Percentiles rank a stretch among this genome's conserved stretches.
These are phyloP conservation scores for Trichoderma semiorbis DNA, from an alignment of 2,329 filamentous ascomycete species.

Conservation along the genomic window DNA sequence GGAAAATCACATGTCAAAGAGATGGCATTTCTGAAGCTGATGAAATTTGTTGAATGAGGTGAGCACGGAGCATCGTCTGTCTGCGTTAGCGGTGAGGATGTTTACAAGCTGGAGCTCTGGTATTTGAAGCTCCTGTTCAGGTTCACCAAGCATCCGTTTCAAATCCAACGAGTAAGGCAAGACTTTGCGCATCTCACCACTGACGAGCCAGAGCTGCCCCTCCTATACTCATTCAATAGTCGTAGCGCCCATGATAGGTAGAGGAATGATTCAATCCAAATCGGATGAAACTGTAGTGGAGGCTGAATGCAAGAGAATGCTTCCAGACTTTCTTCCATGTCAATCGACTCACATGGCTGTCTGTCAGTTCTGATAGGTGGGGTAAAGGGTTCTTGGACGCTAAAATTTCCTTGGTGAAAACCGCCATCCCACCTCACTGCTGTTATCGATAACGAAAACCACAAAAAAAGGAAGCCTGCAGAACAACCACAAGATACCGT, in stretches of 20 bases:
- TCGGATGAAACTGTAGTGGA: neutral
- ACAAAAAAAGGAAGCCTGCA: neutral
- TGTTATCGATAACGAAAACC: slow-evolving; percentile 12
- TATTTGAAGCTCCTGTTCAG: neutral
- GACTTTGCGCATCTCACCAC: neutral
- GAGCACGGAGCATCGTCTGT: neutral
- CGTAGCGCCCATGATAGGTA: neutral
- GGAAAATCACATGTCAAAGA: slow-evolving; percentile 5
- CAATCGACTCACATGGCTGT: neutral
- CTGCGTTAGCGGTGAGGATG: neutral
- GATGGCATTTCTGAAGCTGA: neutral
- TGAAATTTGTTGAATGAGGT: neutral
- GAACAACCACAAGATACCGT: neutral
- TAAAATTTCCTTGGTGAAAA: slow-evolving; percentile 4
- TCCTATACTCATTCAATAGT: neutral
- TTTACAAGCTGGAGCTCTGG: neutral
- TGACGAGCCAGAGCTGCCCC: neutral
- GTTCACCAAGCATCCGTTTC: neutral
- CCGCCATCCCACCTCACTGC: neutral
- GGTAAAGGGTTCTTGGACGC: neutral
- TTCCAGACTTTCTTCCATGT: neutral
- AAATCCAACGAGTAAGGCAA: neutral
- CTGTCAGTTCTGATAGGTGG: neutral
- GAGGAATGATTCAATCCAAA: neutral
- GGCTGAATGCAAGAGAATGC: neutral